Base-by-base conservation (phyloP, 306 rosid genomes). In the Hippophae tibetana region DNA sequence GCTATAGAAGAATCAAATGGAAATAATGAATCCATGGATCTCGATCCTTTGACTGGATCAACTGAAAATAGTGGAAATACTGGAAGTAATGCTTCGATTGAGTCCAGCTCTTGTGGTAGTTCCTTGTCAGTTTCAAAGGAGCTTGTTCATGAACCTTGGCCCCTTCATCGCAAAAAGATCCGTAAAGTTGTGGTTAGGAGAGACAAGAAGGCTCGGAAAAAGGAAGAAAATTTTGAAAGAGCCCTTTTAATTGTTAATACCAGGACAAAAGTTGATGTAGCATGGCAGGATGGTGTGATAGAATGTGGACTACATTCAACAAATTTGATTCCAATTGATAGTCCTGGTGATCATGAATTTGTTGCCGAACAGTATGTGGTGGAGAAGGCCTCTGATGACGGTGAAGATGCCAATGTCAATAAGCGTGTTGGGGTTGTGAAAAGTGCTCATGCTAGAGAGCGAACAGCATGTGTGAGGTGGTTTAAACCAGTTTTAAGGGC, bases 281-380 rank as follows among this genome's bases (percentile, higher is more conserved):
- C 90, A 51, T 93, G 97, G 99, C 99, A 93, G 76, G 90, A 88
- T 86, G 96, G 99, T 57, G 76, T 62, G 13, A 75, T 62, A 68
- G 94, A 76, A 75, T 52, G 23, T 42, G 77, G 67, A 10, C 64
- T 82, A 64, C 70, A 63, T 71, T 86, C 97, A 57, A 84, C 85
- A 12, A 74, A 69, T 58, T 79, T 88, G 69, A 84, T 93, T 80
- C 99, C 99, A 8, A 70, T 84, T 27, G 96, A 84, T 68, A 88
- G 69, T 81, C 97, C 90, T 13, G 99, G 99, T 66, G 99, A 88
- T 74, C 99, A 93, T 65, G 99, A 93, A 80, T 93, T 93, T 64
- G 95, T 93, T 72, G 83, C 95, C 3, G 97, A 93, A 71, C 99
- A 93, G 53, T 88, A 93, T 62, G 99, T 93, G 63, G 84, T 93